These are phyloP conservation scores for Eragrostis curvula DNA, from an alignment of 176 grass and related monocot genomes.

Conservation along the genomic window DNA sequence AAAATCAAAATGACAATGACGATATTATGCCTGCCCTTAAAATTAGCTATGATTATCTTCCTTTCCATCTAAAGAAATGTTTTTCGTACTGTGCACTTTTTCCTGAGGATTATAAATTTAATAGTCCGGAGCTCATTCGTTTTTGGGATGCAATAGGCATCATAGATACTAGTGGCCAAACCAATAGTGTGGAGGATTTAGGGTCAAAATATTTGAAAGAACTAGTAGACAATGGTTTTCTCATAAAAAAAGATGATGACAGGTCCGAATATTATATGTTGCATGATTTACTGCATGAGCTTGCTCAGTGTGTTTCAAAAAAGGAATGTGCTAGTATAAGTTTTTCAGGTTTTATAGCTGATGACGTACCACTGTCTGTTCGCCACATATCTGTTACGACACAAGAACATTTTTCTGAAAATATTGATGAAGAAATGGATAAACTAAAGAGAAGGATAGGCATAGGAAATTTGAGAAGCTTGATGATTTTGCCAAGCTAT, in stretches of 20 bases:
- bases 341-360: neutral
- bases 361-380: neutral
- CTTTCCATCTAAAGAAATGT: slow-evolving; percentile 33
- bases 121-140: neutral
- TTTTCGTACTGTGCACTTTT: slow-evolving; percentile 18
- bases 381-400: neutral
- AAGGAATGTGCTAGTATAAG: neutral
- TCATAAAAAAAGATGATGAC: neutral
- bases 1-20: neutral
- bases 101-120: slow-evolving; percentile 16
- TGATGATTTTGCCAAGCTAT: slow-evolving; percentile 18
- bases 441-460: neutral
- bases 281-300: slow-evolving; percentile 25
- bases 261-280: neutral
- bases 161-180: neutral
- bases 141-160: slow-evolving; percentile 15
- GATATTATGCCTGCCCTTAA: slow-evolving; percentile 20
- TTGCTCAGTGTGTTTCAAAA: neutral
- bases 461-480: neutral
- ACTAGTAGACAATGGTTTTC: slow-evolving; percentile 8
- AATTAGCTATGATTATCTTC: slow-evolving; percentile 42
- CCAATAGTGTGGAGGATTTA: neutral
- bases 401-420: neutral
- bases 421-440: slow-evolving; percentile 9
- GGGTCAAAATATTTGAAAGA: neutral